Evolutionary conservation across 2,329 filamentous ascomycete species (phyloP).

Genomic region (Trichoderma lentiforme): DNA sequence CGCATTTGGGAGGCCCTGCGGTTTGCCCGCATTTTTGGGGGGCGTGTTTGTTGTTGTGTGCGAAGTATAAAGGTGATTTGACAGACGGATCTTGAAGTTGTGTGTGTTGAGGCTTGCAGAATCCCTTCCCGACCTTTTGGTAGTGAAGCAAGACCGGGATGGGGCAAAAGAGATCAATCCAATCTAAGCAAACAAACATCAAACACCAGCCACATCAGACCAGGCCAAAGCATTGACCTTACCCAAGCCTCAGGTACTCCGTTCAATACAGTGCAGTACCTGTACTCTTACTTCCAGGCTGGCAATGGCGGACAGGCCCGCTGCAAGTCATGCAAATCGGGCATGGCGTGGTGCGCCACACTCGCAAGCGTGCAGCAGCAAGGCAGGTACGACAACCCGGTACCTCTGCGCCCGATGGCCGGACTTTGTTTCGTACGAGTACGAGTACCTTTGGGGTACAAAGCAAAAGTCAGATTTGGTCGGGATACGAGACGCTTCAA

Average conservation of each 20-base stretch:
- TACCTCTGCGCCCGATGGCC: neutral
- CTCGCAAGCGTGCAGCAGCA: conserved; percentile 3
- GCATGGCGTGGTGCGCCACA: conserved; percentile 23
- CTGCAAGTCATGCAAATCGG: conserved; percentile 30
- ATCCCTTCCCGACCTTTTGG: neutral
- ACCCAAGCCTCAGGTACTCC: neutral
- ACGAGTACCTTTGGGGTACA: neutral
- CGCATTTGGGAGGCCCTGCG: neutral
- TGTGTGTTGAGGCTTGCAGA: neutral
- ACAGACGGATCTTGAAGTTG: neutral
- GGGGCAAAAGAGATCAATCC: neutral
- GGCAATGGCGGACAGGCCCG: conserved; percentile 27
- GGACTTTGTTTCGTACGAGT: neutral
- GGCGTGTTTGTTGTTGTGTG: neutral
- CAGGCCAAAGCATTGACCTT: neutral
- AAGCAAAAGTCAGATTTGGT: neutral
- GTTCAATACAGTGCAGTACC: neutral
- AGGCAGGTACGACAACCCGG: conserved; percentile 14
- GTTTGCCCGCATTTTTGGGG: neutral
- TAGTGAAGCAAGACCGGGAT: neutral
- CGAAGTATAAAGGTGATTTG: neutral
- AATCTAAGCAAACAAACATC: neutral
- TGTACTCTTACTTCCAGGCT: neutral
- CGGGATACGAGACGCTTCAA: neutral
- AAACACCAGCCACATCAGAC: neutral